phyloP scores from a whole-genome alignment of 441 rosid genomes.

The Jatropha podagrica region DNA sequence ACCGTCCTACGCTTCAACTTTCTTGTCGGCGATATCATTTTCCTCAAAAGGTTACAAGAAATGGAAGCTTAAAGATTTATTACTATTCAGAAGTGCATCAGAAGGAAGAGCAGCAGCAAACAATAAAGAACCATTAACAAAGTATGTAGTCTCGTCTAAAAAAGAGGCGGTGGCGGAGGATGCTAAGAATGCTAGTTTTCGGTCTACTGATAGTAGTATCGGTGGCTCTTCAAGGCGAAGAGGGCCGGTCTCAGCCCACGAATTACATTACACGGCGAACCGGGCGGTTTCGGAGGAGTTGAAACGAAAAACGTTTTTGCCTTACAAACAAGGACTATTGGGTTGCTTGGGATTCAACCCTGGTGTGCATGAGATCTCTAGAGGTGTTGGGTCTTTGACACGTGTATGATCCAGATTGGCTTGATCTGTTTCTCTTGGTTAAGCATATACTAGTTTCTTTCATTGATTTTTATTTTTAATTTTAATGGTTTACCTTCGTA shows the following conservation, averaged over 20 bases:
- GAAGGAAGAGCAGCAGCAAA: constrained; percentile 70
- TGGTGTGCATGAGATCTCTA: constrained; percentile 55
- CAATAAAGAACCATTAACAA: constrained; percentile 42
- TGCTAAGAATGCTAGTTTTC: constrained; percentile 50
- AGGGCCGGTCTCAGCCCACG: constrained; percentile 64
- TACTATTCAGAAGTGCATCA: constrained; percentile 82
- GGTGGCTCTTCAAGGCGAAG: constrained; percentile 50
- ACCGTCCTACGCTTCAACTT: constrained; percentile 9
- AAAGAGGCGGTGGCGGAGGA: constrained; percentile 43
- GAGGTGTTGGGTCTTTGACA: constrained; percentile 69
- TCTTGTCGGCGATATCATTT: constrained; percentile 61
- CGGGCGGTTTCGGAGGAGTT: constrained; percentile 85
- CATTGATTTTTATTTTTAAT: constrained; percentile 21
- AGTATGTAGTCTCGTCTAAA: constrained; percentile 46
- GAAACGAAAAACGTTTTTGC: constrained; percentile 81
- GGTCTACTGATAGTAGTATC: constrained; percentile 62
- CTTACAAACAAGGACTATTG: constrained; percentile 79
- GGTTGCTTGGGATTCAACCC: constrained; percentile 84
- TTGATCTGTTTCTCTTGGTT: constrained; percentile 9
- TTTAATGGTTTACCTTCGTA: constrained; percentile 1
- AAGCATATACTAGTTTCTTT: constrained; percentile 11
- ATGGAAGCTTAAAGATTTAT: constrained; percentile 79
- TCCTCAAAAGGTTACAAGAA: constrained; percentile 47
- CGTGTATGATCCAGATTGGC: constrained; percentile 48
- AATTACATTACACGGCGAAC: constrained; percentile 76